Evolutionary conservation across 2,329 filamentous ascomycete genomes (phyloP).

Genomic region (Fusarium stilboides): DNA sequence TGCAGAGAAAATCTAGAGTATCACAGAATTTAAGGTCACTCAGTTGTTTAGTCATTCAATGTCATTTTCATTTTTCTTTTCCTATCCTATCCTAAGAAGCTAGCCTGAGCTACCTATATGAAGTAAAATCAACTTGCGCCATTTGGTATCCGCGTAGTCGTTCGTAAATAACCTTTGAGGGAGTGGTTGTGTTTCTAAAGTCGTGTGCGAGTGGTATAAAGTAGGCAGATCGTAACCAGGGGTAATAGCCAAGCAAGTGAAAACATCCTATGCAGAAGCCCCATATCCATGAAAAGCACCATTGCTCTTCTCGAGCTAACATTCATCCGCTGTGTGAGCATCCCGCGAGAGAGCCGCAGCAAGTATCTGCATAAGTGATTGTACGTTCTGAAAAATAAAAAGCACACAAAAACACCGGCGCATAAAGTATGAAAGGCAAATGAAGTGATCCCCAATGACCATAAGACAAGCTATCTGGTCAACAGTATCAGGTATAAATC

Average conservation of each 20-base stretch:
- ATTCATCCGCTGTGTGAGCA: conserved; percentile 50
- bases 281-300: conserved; percentile 37
- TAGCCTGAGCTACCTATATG: conserved; percentile 40
- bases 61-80: conserved; percentile 40
- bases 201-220: conserved; percentile 44
- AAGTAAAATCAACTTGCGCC: conserved; percentile 36
- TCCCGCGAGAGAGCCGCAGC: conserved; percentile 50
- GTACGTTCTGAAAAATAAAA: conserved; percentile 43
- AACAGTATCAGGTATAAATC: conserved; percentile 13
- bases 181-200: conserved; percentile 41
- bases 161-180: conserved; percentile 29
- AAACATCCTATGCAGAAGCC: conserved; percentile 25
- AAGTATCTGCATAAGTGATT: conserved; percentile 46
- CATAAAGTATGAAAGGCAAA: conserved; percentile 22
- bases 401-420: conserved; percentile 17
- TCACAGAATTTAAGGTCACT: background rate
- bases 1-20: too few relatives aligned
- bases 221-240: conserved; percentile 14
- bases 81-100: conserved; percentile 45
- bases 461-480: conserved; percentile 7
- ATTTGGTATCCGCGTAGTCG: conserved; percentile 42
- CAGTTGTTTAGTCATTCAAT: conserved; percentile 1
- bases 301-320: conserved; percentile 49
- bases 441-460: conserved; percentile 11
- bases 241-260: conserved; percentile 26